Evolutionary conservation across 2,329 filamentous ascomycete genomes (phyloP).

Genomic region (Phyllosticta paracitricarpa): DNA sequence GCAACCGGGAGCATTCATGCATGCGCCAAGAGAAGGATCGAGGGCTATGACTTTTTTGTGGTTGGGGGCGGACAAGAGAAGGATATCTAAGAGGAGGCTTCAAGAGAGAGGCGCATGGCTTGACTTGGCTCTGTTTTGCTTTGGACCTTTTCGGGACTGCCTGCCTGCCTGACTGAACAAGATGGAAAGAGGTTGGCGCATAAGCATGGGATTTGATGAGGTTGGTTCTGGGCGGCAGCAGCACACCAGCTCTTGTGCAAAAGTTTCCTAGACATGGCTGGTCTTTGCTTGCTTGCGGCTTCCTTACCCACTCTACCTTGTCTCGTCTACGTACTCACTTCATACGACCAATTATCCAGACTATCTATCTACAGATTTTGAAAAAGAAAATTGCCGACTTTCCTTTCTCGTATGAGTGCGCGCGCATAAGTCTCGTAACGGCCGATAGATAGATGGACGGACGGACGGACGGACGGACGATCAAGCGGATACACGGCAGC

Average conservation of each 20-base stretch:
- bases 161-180: not conserved
- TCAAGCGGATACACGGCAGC: too few relatives aligned
- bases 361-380: too few relatives aligned
- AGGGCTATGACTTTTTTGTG: not conserved
- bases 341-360: too few relatives aligned
- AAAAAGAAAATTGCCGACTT: too few relatives aligned
- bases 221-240: not conserved
- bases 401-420: too few relatives aligned
- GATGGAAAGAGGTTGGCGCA: not conserved
- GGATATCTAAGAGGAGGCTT: not conserved
- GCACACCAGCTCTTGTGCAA: not conserved
- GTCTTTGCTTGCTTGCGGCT: too few relatives aligned
- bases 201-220: not conserved
- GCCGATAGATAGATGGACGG: too few relatives aligned
- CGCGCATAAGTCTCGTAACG: too few relatives aligned
- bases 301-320: too few relatives aligned
- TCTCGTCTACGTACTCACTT: too few relatives aligned
- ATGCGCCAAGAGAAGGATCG: not conserved
- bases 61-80: not conserved
- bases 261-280: not conserved
- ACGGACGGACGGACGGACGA: too few relatives aligned
- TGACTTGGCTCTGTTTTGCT: not conserved
- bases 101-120: not conserved
- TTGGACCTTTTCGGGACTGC: not conserved
- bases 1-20: not conserved